A percentile compares a stretch with the other conserved stretches of the same genome.
phyloP scores from a whole-genome alignment of 164 flowering plant genomes.

The Magnolia kwangsiensis region DNA sequence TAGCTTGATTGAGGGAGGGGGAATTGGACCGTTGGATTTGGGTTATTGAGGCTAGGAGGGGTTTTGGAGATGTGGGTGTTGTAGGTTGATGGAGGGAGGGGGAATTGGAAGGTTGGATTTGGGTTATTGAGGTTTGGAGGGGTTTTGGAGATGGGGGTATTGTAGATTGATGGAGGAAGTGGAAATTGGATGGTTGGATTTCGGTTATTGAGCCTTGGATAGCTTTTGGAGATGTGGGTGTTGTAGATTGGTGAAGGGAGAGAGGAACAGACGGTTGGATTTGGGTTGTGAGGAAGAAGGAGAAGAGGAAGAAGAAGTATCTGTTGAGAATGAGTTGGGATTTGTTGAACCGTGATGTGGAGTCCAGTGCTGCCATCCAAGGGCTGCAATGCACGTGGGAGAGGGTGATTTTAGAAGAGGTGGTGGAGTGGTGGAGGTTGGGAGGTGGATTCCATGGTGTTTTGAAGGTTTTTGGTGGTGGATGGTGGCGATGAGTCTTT shows the following conservation, averaged over 20 bases:
- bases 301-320: constrained; percentile 35
- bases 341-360: constrained; percentile 16
- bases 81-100: neutral
- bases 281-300: constrained; percentile 15
- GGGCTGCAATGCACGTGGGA: neutral
- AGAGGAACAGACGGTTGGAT: neutral
- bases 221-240: constrained; percentile 1
- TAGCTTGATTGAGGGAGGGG: neutral
- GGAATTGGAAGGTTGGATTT: neutral
- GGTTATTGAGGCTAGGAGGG: neutral
- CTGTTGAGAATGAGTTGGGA: constrained; percentile 28
- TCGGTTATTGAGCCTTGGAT: neutral
- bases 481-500: no score
- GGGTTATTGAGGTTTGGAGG: neutral
- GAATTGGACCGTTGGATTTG: neutral
- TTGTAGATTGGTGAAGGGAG: neutral
- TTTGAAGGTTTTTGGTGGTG: no score
- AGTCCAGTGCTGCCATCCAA: constrained; percentile 21
- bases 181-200: neutral
- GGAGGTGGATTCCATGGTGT: neutral
- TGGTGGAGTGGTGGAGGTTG: neutral
- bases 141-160: neutral
- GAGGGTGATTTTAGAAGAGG: neutral
- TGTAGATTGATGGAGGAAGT: neutral
- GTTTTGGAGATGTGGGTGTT: neutral